These are phyloP conservation scores for Tripterygium wilfordii DNA, from an alignment of 177 flowering plant genomes.

Conservation along the genomic window DNA sequence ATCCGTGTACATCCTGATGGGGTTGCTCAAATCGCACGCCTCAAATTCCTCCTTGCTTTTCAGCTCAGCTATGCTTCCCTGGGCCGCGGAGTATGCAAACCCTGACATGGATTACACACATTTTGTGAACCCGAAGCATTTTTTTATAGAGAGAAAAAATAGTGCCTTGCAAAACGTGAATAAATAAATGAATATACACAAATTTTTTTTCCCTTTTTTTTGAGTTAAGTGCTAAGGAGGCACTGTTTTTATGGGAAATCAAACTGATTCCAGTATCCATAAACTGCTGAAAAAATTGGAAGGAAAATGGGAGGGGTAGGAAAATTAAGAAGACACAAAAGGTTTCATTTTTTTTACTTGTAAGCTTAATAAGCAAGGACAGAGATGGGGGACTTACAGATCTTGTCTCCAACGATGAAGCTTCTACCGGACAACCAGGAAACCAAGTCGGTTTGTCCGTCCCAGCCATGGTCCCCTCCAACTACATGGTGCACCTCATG, in stretches of 20 bases:
- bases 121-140: background rate
- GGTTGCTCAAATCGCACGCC: constrained; percentile 62
- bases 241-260: no score
- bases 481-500: constrained; percentile 69
- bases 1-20: constrained; percentile 65
- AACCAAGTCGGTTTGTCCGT: constrained; percentile 28
- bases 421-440: constrained; percentile 46
- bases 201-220: no score
- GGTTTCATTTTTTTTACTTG: background rate
- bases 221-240: no score
- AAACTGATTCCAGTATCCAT: no score
- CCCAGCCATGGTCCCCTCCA: constrained; percentile 80
- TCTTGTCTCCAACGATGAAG: constrained; percentile 65
- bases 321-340: background rate
- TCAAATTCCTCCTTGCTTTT: constrained; percentile 51
- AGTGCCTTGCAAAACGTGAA: background rate
- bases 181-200: background rate
- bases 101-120: constrained; percentile 26
- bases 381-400: constrained; percentile 43
- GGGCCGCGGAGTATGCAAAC: constrained; percentile 63
- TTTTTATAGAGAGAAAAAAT: background rate
- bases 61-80: constrained; percentile 54
- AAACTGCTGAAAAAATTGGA: no score
- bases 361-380: background rate
- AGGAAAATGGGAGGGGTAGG: background rate